Percentiles rank a stretch among this genome's conserved stretches.
Conservation (phyloP, 192 early-diverging fungal species). For the Cetraspora pellucida region DNA sequence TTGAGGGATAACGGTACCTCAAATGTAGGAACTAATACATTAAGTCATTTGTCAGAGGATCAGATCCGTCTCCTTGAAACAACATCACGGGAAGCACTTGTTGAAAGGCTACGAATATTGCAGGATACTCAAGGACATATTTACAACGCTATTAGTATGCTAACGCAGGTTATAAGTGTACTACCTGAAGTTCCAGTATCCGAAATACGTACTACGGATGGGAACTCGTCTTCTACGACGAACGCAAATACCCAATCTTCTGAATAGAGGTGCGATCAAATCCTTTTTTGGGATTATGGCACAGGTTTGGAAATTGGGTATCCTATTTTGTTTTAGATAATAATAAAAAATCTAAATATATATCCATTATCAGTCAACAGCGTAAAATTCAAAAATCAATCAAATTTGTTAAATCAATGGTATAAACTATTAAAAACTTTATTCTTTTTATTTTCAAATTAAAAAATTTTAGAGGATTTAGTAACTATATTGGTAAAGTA, state of each 20-base stretch:
- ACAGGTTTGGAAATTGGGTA: too few species aligned
- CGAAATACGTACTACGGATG: background rate
- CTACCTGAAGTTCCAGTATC: conserved; percentile 35
- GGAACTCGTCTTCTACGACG: background rate
- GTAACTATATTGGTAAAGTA: too few species aligned
- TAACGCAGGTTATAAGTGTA: conserved; percentile 46
- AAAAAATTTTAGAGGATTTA: too few species aligned
- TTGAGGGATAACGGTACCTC: conserved; percentile 34
- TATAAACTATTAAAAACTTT: too few species aligned
- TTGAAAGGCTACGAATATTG: conserved; percentile 66
- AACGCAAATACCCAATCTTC: background rate
- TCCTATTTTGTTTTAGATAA: too few species aligned
- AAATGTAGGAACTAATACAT: conserved; percentile 36
- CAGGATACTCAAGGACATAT: conserved; percentile 66
- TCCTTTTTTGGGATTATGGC: too few species aligned
- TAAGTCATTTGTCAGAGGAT: conserved; percentile 57
- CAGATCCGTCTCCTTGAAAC: conserved; percentile 58
- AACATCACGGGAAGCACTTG: conserved; percentile 61
- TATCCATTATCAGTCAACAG: too few species aligned
- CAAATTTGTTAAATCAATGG: too few species aligned
- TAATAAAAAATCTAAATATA: too few species aligned
- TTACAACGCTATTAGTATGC: conserved; percentile 45
- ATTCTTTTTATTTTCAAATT: too few species aligned
- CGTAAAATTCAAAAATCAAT: too few species aligned
- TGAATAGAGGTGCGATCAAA: too few species aligned